Percentiles rank a stretch among this genome's conserved stretches.
Evolutionary conservation across 2,329 filamentous ascomycete genomes (phyloP).

Genomic region (Capronia coronata): DNA sequence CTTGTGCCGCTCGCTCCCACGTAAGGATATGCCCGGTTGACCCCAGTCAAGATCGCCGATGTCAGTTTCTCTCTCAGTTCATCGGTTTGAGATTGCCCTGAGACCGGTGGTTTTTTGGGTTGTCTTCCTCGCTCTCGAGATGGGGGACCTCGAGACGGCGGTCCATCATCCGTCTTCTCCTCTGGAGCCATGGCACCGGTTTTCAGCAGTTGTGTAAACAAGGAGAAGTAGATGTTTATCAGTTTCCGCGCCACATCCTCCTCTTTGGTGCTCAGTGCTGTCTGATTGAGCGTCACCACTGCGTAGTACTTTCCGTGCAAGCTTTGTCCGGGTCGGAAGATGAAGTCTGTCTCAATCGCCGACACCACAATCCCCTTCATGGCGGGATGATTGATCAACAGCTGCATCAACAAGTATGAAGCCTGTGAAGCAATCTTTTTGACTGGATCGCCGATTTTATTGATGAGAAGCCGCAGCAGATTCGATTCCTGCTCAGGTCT

Average conservation of each 20-base stretch:
- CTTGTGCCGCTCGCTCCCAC: slow-evolving; percentile 70
- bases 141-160: slow-evolving; percentile 3
- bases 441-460: slow-evolving; percentile 92
- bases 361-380: slow-evolving; percentile 89
- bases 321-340: slow-evolving; percentile 82
- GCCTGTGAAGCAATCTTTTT: slow-evolving; percentile 92
- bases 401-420: slow-evolving; percentile 86
- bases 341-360: slow-evolving; percentile 76
- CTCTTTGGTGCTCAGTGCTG: slow-evolving; percentile 79
- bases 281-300: slow-evolving; percentile 94
- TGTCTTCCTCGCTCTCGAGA: slow-evolving; percentile 10
- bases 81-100: slow-evolving; percentile 45
- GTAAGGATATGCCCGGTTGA: slow-evolving; percentile 94
- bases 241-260: slow-evolving; percentile 72
- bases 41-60: slow-evolving; percentile 82
- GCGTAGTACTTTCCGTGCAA: slow-evolving; percentile 90
- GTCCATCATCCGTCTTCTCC: slow-evolving; percentile 21
- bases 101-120: slow-evolving; percentile 26
- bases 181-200: slow-evolving; percentile 41
- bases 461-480: slow-evolving; percentile 79
- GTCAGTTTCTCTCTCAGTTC: slow-evolving; percentile 86
- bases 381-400: slow-evolving; percentile 78
- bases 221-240: slow-evolving; percentile 82
- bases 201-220: slow-evolving; percentile 80
- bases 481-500: slow-evolving; percentile 98